These are phyloP conservation scores for Botrytis cinerea DNA, from an alignment of 2,329 filamentous ascomycete species.

Conservation along the genomic window DNA sequence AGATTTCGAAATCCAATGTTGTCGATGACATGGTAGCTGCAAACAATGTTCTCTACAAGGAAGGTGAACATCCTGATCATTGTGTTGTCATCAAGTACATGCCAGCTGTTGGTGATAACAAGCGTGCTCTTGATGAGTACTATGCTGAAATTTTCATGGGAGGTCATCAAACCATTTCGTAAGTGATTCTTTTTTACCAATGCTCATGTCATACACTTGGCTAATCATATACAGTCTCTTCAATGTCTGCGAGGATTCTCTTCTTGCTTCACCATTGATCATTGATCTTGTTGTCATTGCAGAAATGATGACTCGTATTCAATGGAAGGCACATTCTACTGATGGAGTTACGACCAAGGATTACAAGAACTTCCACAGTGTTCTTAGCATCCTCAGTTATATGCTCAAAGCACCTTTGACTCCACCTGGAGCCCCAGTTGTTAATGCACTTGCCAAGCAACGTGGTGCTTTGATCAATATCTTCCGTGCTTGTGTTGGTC, in stretches of 20 bases:
- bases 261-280: constrained; percentile 93
- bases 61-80: constrained; percentile 95
- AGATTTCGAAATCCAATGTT: constrained; percentile 99
- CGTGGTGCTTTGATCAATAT: constrained; percentile 94
- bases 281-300: constrained; percentile 91
- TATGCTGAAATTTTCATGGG: constrained; percentile 99
- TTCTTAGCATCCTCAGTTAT: constrained; percentile 95
- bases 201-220: constrained; percentile 24
- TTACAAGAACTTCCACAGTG: constrained; percentile 94
- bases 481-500: constrained; percentile 94
- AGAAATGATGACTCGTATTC: constrained; percentile 98
- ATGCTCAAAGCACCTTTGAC: constrained; percentile 98
- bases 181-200: constrained; percentile 42
- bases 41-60: constrained; percentile 85
- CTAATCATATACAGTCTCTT: constrained; percentile 65
- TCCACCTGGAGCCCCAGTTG: constrained; percentile 88
- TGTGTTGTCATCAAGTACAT: constrained; percentile 99
- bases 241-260: constrained; percentile 98
- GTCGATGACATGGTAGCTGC: constrained; percentile 99
- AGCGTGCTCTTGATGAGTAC: constrained; percentile 98
- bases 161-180: constrained; percentile 94
- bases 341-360: constrained; percentile 59
- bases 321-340: constrained; percentile 71
- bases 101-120: constrained; percentile 98
- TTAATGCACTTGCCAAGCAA: constrained; percentile 96